Conservation (phyloP, 495 filamentous ascomycete species). For the Viridothelium virens region DNA sequence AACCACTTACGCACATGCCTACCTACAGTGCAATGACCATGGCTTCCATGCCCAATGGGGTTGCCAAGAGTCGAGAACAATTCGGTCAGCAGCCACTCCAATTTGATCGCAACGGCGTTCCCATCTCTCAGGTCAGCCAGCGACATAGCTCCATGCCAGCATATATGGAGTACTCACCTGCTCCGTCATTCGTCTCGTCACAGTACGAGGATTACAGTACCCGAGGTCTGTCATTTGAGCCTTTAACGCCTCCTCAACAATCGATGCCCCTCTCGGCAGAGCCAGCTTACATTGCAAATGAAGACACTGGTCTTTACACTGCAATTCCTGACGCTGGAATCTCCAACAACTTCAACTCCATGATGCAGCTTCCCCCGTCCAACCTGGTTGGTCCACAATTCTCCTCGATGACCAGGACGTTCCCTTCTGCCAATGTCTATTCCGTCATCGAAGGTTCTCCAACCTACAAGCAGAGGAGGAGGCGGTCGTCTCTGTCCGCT, state of each 20-base stretch:
- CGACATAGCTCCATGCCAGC: conserved; percentile 95
- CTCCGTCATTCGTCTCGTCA: conserved; percentile 93
- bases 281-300: conserved; percentile 94
- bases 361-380: conserved; percentile 87
- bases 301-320: conserved; percentile 91
- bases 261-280: conserved; percentile 67
- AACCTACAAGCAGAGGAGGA: conserved; percentile 93
- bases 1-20: conserved; percentile 60
- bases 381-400: conserved; percentile 73
- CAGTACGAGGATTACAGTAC: conserved; percentile 97
- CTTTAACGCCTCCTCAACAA: conserved; percentile 90
- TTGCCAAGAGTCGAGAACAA: conserved; percentile 70
- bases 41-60: conserved; percentile 47
- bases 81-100: conserved; percentile 61
- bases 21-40: conserved; percentile 42
- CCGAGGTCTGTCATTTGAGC: conserved; percentile 91
- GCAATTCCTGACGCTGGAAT: conserved; percentile 73
- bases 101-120: conserved; percentile 86
- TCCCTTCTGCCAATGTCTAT: conserved; percentile 72
- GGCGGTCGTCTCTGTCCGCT: conserved; percentile 81
- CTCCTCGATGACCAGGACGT: conserved; percentile 57
- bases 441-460: conserved; percentile 96
- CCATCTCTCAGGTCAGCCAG: conserved; percentile 70
- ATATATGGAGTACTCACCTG: conserved; percentile 95
- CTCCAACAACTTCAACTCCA: conserved; percentile 58